Percentiles rank a stretch among this genome's conserved stretches.
phyloP scores from a whole-genome alignment of 192 early-diverging fungal species.

The Coemansia aciculifera region DNA sequence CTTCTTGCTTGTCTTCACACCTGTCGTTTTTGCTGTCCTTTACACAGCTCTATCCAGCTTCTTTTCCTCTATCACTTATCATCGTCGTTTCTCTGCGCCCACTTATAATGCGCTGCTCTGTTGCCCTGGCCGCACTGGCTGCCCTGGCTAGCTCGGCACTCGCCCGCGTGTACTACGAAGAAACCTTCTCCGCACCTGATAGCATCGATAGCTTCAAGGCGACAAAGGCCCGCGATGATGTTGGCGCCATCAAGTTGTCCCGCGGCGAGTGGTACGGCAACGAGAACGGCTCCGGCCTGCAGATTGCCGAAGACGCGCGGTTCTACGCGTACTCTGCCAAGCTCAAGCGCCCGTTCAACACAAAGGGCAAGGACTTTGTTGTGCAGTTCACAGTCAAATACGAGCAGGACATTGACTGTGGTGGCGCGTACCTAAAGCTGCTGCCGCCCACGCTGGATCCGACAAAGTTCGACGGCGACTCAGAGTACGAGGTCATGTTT shows the following conservation, averaged over 20 bases:
- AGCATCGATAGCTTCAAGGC: slow-evolving; percentile 69
- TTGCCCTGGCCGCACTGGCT: slow-evolving; percentile 45
- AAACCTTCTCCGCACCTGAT: slow-evolving; percentile 71
- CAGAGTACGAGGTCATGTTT: slow-evolving; percentile 80
- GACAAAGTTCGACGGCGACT: slow-evolving; percentile 79
- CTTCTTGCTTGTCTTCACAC: background rate
- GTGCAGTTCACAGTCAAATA: slow-evolving; percentile 92
- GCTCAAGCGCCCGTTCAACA: slow-evolving; percentile 72
- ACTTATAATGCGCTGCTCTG: slow-evolving; percentile 44
- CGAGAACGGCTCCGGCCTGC: slow-evolving; percentile 69
- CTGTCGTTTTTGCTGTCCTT: too few species aligned
- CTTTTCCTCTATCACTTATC: background rate
- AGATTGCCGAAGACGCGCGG: slow-evolving; percentile 76
- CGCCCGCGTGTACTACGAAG: slow-evolving; percentile 79
- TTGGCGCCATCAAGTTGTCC: slow-evolving; percentile 73
- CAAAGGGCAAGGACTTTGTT: slow-evolving; percentile 80
- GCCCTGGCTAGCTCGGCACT: slow-evolving; percentile 44
- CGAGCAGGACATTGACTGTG: slow-evolving; percentile 88
- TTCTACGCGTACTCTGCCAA: slow-evolving; percentile 85
- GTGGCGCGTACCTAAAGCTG: slow-evolving; percentile 90
- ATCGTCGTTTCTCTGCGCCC: background rate
- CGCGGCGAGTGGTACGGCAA: slow-evolving; percentile 76
- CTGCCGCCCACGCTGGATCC: slow-evolving; percentile 80
- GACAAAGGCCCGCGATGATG: slow-evolving; percentile 64
- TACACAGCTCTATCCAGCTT: background rate